These are phyloP conservation scores for Penicillium sp. DNA, from an alignment of 2,329 filamentous ascomycete species.

Conservation along the genomic window DNA sequence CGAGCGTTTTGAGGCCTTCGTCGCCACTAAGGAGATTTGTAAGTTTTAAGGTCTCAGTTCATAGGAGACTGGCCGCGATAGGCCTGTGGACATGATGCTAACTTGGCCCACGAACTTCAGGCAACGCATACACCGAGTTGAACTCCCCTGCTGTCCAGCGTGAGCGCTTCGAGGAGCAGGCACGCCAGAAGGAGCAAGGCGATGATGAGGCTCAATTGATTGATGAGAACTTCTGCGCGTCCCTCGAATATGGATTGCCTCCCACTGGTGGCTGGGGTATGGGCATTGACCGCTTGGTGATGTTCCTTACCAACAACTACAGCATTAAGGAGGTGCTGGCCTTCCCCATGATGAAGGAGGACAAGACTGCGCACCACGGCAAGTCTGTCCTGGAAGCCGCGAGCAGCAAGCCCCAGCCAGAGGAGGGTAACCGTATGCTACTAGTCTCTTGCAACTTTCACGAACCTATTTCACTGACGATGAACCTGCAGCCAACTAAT, in stretches of 20 bases:
- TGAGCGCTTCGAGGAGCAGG: constrained; percentile 88
- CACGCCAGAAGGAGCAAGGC: constrained; percentile 88
- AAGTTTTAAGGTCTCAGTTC: not conserved
- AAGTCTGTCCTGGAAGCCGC: constrained; percentile 57
- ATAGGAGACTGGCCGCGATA: too few species aligned
- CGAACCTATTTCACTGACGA: constrained; percentile 20
- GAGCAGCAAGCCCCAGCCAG: constrained; percentile 53
- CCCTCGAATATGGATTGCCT: constrained; percentile 83
- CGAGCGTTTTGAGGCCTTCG: constrained; percentile 96
- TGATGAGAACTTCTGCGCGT: constrained; percentile 90
- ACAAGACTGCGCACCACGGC: constrained; percentile 48
- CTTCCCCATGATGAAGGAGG: constrained; percentile 98
- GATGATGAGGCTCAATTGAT: constrained; percentile 95
- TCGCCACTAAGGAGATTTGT: constrained; percentile 61
- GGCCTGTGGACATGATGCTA: not conserved
- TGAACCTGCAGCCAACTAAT: constrained; percentile 31
- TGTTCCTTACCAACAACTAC: constrained; percentile 95
- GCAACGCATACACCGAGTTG: constrained; percentile 88
- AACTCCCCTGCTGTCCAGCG: constrained; percentile 96
- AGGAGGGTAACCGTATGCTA: constrained; percentile 53
- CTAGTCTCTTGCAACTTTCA: constrained; percentile 21
- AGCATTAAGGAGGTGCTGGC: constrained; percentile 92
- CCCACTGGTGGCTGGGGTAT: constrained; percentile 96
- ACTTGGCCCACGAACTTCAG: not conserved
- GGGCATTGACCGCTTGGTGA: constrained; percentile 88